Conservation (phyloP, 768 basidiomycete species). For the Panellus pusillus region DNA sequence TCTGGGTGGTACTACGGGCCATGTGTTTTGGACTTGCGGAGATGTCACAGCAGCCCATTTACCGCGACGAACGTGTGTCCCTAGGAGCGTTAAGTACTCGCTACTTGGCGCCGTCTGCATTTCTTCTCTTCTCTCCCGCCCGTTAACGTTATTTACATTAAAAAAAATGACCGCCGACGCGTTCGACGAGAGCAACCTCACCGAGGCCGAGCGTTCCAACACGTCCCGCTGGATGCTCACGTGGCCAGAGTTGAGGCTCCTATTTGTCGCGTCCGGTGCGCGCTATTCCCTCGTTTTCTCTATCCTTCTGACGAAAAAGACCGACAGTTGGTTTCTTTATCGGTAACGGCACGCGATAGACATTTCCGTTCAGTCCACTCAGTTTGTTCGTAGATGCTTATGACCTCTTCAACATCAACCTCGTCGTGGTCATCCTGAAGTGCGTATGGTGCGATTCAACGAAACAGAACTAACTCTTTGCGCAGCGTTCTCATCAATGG, state of each 20-base stretch:
- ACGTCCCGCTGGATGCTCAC: constrained; percentile 18
- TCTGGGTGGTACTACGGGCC: too few species aligned
- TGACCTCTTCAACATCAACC: constrained; percentile 17
- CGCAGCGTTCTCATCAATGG: constrained; percentile 10
- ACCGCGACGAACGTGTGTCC: too few species aligned
- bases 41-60: too few species aligned
- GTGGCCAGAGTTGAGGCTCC: constrained; percentile 13
- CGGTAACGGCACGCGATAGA: not conserved
- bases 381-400: not conserved
- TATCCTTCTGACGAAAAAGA: not conserved
- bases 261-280: constrained; percentile 12
- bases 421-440: constrained; percentile 17
- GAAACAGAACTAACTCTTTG: not conserved
- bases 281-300: not conserved
- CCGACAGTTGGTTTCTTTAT: constrained; percentile 15
- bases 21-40: too few species aligned
- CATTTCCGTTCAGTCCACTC: too few species aligned
- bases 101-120: too few species aligned
- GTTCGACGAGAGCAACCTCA: constrained; percentile 15
- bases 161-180: constrained; percentile 6
- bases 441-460: not conserved
- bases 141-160: not conserved
- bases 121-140: too few species aligned
- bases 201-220: constrained; percentile 15
- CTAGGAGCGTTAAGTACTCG: too few species aligned